phyloP scores from a whole-genome alignment of 2,329 filamentous ascomycete species.

The Claviceps sorghi region DNA sequence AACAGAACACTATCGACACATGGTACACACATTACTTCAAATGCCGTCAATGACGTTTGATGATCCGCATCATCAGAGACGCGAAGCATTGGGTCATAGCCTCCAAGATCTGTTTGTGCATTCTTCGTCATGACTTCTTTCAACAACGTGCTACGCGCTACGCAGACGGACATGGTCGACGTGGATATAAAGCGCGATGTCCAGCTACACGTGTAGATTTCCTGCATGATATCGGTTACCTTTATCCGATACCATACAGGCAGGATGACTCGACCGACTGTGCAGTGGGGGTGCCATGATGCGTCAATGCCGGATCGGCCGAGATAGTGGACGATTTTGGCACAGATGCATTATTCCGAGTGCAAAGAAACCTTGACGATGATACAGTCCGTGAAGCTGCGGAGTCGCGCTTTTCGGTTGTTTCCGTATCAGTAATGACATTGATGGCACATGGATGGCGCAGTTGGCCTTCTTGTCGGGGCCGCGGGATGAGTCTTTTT shows the following conservation, averaged over 20 bases:
- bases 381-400: neutral
- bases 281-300: neutral
- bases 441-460: no score
- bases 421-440: no score
- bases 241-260: neutral
- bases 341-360: neutral
- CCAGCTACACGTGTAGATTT: neutral
- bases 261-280: neutral
- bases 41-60: neutral
- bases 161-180: no score
- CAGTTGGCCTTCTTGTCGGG: no score
- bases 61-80: neutral
- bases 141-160: no score
- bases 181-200: no score
- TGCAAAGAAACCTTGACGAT: no score
- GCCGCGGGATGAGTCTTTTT: no score
- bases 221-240: no score
- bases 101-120: neutral
- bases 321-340: neutral
- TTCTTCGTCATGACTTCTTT: neutral
- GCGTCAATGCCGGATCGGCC: neutral
- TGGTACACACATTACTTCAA: no score
- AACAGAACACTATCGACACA: neutral
- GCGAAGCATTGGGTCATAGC: no score
- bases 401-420: no score